Evolutionary conservation across 2,329 filamentous ascomycete genomes (phyloP), one percentile per base, ranked within the genome.

Genomic region (Alternaria metachromatica): DNA sequence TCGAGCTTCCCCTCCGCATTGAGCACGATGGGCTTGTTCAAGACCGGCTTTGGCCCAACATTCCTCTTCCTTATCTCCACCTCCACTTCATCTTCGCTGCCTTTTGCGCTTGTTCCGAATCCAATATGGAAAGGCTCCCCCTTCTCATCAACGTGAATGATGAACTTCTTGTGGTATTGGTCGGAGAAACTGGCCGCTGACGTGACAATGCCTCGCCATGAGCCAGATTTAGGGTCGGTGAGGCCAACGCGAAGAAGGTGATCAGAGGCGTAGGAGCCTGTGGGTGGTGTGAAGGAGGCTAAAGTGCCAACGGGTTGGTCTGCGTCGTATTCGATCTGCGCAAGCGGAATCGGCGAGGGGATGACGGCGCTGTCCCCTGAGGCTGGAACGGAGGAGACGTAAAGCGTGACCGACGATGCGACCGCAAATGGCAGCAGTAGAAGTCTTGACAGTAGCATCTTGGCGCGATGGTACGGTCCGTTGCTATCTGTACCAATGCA

Each of bases 371-470:
- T 96, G 21, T 60, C 57, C 13, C 43, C 60, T 77, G 94, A 90
- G 78, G 90, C 92, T 67, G 94, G 89, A 70, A 99, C 87, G 44
- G 96, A 94, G 83, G 97, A 95, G 82, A 77, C 70, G 63, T 78
- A 80, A 48, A 80, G 68, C 11, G 78, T 79, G 18, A 80, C 72
- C 15, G 76, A 73, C n/a, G 77, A 79, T 37, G 81, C 76, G 70
- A 79, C 64, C 57, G 82, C 77, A 58, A 80, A 56, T 18, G 81
- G 72, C 54, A 80, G 76, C 63, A 82, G 63, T 21, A 80, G 60
- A 21, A 80, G 72, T 44, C 71, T 72, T 56, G 75, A 64, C 62
- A 80, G 67, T 45, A 79, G 72, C 81, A 83, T 83, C 9, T 61
- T 77, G 70, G 63, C 54, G 55, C 43, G 60, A 12, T 58, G 58